phyloP scores from a whole-genome alignment of 2,329 filamentous ascomycete genomes.

The Emericellopsis atlantica region DNA sequence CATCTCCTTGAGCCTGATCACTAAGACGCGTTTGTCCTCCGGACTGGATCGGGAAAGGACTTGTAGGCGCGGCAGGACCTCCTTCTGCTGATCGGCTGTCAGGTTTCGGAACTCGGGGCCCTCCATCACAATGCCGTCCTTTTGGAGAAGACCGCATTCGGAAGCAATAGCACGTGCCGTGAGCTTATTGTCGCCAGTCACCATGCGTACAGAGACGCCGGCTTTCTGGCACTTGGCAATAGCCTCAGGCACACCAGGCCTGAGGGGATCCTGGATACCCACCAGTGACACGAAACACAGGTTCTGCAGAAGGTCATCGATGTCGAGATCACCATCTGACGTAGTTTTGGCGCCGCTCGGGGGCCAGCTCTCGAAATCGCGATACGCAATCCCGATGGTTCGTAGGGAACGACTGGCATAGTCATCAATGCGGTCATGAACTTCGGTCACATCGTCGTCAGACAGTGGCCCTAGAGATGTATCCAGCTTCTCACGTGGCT shows the following conservation, averaged over 20 bases:
- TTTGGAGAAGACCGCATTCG: constrained; percentile 64
- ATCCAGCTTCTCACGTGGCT: constrained; percentile 28
- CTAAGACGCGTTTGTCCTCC: constrained; percentile 64
- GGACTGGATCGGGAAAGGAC: constrained; percentile 65
- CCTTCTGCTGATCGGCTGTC: constrained; percentile 49
- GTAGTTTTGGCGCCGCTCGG: constrained; percentile 44
- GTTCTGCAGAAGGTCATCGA: constrained; percentile 53
- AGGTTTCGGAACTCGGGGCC: constrained; percentile 68
- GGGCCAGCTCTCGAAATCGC: constrained; percentile 78
- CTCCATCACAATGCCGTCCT: constrained; percentile 61
- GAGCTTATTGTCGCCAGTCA: constrained; percentile 71
- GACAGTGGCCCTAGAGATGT: constrained; percentile 29
- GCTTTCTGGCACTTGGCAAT: constrained; percentile 62
- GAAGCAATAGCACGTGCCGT: constrained; percentile 69
- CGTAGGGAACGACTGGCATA: constrained; percentile 73
- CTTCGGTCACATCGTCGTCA: constrained; percentile 29
- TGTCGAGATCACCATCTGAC: constrained; percentile 44
- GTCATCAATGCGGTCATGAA: constrained; percentile 58
- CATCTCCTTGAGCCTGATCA: constrained; percentile 57
- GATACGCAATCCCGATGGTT: constrained; percentile 74
- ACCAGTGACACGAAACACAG: constrained; percentile 61
- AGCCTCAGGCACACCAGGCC: constrained; percentile 60
- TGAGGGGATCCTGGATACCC: constrained; percentile 71
- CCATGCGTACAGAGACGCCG: constrained; percentile 73
- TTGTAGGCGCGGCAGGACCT: constrained; percentile 55